A percentile compares a stretch with the other conserved stretches of the same genome.
phyloP scores from a whole-genome alignment of 2,329 filamentous ascomycete species.

The Trichoderma atrobrunneum region DNA sequence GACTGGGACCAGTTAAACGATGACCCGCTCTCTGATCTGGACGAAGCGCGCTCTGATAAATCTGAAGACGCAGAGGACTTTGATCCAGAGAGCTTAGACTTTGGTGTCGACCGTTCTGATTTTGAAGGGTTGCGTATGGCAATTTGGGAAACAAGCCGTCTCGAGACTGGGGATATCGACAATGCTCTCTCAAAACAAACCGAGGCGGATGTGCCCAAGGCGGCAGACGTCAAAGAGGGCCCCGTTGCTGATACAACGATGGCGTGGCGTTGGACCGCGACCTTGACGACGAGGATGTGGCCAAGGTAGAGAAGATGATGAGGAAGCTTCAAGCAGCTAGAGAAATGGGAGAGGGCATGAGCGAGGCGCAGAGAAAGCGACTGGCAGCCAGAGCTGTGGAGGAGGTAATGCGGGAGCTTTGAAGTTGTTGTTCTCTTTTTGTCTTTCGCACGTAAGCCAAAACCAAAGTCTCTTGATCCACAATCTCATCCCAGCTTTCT shows the following conservation, averaged over 20 bases:
- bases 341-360: conserved; percentile 58
- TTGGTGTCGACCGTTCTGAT: conserved; percentile 51
- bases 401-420: conserved; percentile 63
- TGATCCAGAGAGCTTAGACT: conserved; percentile 49
- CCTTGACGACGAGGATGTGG: conserved; percentile 50
- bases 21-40: conserved; percentile 30
- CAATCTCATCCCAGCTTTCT: not conserved
- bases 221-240: conserved; percentile 12
- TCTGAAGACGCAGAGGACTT: conserved; percentile 35
- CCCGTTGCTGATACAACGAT: not conserved
- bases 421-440: not conserved
- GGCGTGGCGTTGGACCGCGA: conserved; percentile 26
- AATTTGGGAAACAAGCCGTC: conserved; percentile 43
- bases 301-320: conserved; percentile 63
- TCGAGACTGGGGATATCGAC: conserved; percentile 27
- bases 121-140: conserved; percentile 52
- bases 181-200: conserved; percentile 21
- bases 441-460: not conserved
- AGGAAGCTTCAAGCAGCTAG: conserved; percentile 59
- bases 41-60: conserved; percentile 28
- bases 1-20: conserved; percentile 52
- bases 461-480: not conserved
- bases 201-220: conserved; percentile 5
- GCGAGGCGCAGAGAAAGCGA: conserved; percentile 58
- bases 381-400: conserved; percentile 60